These are phyloP conservation scores for Boeremia exigua DNA, from an alignment of 2,329 filamentous ascomycete genomes.

Conservation along the genomic window DNA sequence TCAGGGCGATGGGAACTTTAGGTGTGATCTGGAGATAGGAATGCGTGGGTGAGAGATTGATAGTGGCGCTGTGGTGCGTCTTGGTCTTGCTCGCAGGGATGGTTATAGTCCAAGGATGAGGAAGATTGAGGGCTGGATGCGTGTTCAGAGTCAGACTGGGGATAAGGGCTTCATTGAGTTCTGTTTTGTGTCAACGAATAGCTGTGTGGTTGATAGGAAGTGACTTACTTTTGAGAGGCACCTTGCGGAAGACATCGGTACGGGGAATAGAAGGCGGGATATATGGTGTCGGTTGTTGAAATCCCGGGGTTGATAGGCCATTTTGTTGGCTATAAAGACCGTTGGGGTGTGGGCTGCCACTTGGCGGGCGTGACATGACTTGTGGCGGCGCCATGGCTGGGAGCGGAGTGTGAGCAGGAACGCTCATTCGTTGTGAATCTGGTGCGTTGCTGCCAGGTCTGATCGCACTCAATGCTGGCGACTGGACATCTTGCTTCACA, in stretches of 20 bases:
- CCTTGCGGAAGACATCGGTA: conserved; percentile 39
- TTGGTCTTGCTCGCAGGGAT: conserved; percentile 70
- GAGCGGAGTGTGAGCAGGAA: conserved; percentile 40
- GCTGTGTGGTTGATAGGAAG: not conserved
- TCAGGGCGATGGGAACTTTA: conserved; percentile 66
- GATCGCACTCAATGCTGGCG: conserved; percentile 52
- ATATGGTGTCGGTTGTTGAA: conserved; percentile 39
- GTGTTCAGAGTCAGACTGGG: conserved; percentile 69
- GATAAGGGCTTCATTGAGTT: conserved; percentile 66
- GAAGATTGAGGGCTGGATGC: conserved; percentile 69
- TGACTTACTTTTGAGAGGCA: conserved; percentile 55
- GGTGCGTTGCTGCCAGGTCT: conserved; percentile 45
- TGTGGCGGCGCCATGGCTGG: conserved; percentile 50
- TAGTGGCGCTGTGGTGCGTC: conserved; percentile 73
- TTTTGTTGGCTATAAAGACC: conserved; percentile 33
- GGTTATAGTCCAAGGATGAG: conserved; percentile 67
- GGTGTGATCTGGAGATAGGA: conserved; percentile 75
- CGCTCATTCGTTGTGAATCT: conserved; percentile 40
- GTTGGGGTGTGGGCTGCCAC: conserved; percentile 53
- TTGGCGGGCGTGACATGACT: conserved; percentile 42
- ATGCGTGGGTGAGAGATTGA: conserved; percentile 71
- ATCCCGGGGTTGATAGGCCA: conserved; percentile 35
- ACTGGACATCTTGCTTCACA: conserved; percentile 51
- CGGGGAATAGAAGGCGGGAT: conserved; percentile 39
- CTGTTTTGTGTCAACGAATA: conserved; percentile 31